Evolutionary conservation across 208 protist species (phyloP), one percentile per base, ranked within the genome.

Genomic region (Perkinsela sp.): DNA sequence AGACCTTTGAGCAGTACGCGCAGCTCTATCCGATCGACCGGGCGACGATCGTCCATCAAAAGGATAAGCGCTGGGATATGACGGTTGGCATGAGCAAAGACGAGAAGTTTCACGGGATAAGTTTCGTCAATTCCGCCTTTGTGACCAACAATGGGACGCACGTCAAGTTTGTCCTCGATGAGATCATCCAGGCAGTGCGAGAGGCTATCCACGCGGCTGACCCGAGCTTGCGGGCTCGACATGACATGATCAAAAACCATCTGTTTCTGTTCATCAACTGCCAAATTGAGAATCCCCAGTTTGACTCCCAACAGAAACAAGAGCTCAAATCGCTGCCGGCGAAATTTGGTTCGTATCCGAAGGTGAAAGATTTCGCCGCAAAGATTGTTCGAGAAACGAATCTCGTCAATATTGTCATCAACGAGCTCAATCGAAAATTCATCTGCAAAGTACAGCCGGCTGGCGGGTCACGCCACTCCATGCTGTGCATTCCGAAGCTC

Each of bases 271-370:
- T 99, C 76, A 82, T 99, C 30, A 98, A 98, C 74, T 89, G 88
- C 30, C 78, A 98, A 22, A 95, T 99, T 73, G 86, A 94, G 28
- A 98, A 99, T 74, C 97, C 98, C 28, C 86, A 94, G 68, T 99
- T 99, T 79, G 96, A 99, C 77, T 96, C 93, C 32, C 96, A 99
- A 82, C 99, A 93, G 66, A 99, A 99, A 78, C 94, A 96, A 65
- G 88, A 86, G 1, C 86, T 99, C 67, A 96, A 90, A 0, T 95
- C 90, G 28, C 67, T 77, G 0, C 78, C 82, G 31, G 79, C 73
- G 2, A 84, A 90, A 80, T 82, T 85, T 31, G 76, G 82, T 15
- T 81, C 86, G 29, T 78, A 84, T 16, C 95, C 95, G 67, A 90
- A 93, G 1, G 86, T 94, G 22, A 84, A 89, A 69, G 69, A 85